A percentile compares a stretch with the other conserved stretches of the same genome.
Evolutionary conservation across 1,284 basidiomycete genomes (phyloP).

Genomic region (Cutaneotrichosporon cavernicola): DNA sequence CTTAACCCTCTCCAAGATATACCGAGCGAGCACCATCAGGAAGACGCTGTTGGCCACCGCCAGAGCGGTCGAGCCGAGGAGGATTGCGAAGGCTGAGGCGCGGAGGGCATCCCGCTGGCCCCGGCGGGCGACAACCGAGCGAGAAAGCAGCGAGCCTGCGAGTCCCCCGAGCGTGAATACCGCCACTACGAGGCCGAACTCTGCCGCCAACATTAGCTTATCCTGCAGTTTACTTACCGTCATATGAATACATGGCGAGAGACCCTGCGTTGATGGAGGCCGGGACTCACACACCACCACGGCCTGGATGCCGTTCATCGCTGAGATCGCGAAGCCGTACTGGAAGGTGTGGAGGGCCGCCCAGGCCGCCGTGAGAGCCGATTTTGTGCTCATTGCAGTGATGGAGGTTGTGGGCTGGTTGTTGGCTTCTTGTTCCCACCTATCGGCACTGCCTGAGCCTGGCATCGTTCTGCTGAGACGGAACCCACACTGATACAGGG

Average conservation of each 20-base stretch:
- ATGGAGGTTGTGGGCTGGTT: background rate
- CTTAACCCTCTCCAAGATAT: slow-evolving; percentile 5
- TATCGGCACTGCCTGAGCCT: too few relatives aligned
- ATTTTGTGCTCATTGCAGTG: background rate
- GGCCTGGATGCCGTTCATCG: slow-evolving; percentile 45
- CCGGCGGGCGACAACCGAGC: slow-evolving; percentile 22
- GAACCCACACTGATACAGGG: too few relatives aligned
- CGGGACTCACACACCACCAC: slow-evolving; percentile 33
- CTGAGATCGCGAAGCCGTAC: slow-evolving; percentile 45
- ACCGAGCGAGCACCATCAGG: slow-evolving; percentile 38
- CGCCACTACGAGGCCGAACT: slow-evolving; percentile 53
- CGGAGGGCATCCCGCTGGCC: slow-evolving; percentile 37
- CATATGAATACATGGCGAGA: slow-evolving; percentile 35
- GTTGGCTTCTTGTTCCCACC: background rate
- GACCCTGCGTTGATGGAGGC: background rate
- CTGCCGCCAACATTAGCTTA: slow-evolving; percentile 25
- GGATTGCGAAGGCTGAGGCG: slow-evolving; percentile 24
- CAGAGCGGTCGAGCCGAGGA: slow-evolving; percentile 32
- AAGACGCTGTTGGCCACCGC: slow-evolving; percentile 28
- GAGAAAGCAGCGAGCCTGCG: slow-evolving; percentile 39
- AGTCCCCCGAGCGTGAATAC: slow-evolving; percentile 56
- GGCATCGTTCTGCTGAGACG: too few relatives aligned
- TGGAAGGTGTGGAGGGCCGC: slow-evolving; percentile 43
- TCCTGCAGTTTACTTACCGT: slow-evolving; percentile 22
- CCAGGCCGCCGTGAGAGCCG: slow-evolving; percentile 36